A percentile compares a stretch with the other conserved stretches of the same genome.
Conservation (phyloP, 768 basidiomycete genomes). For the Amanita rimosa region DNA sequence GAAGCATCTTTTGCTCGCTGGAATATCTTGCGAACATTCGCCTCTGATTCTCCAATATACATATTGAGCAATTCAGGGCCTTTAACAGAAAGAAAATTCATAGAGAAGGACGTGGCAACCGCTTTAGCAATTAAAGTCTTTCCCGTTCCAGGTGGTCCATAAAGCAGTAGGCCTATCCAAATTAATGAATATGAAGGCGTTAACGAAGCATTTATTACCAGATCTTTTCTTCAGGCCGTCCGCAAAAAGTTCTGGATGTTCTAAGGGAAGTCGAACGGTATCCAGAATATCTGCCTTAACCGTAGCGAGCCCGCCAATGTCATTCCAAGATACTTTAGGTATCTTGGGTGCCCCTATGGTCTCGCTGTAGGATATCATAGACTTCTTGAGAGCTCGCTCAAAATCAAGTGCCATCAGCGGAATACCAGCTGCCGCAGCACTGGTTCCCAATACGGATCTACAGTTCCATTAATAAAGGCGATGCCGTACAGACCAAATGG, state of each 20-base stretch:
- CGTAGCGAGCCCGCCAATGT: slow-evolving; percentile 81
- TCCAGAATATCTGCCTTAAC: slow-evolving; percentile 93
- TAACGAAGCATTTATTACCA: slow-evolving; percentile 31
- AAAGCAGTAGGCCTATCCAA: slow-evolving; percentile 71
- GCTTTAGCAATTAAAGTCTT: slow-evolving; percentile 95
- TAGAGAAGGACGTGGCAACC: slow-evolving; percentile 87
- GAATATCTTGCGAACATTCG: slow-evolving; percentile 90
- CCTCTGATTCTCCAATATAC: slow-evolving; percentile 98
- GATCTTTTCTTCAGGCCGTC: slow-evolving; percentile 93
- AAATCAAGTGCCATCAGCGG: slow-evolving; percentile 54
- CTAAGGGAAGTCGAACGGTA: slow-evolving; percentile 86
- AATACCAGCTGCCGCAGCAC: slow-evolving; percentile 26
- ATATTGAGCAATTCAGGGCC: slow-evolving; percentile 94
- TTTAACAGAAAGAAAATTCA: slow-evolving; percentile 97
- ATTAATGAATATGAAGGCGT: neutral
- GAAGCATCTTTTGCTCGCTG: slow-evolving; percentile 85
- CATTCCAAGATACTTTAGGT: slow-evolving; percentile 93
- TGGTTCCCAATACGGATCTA: neutral
- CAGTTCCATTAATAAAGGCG: neutral
- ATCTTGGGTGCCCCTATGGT: slow-evolving; percentile 97
- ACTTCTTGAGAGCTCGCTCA: slow-evolving; percentile 55
- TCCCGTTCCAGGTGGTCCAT: slow-evolving; percentile 93
- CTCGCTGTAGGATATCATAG: slow-evolving; percentile 73
- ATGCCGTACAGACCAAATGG: slow-evolving; percentile 7
- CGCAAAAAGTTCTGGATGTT: slow-evolving; percentile 82